Base-by-base conservation (phyloP, 257 asterid genomes). In the Solanum phureja region DNA sequence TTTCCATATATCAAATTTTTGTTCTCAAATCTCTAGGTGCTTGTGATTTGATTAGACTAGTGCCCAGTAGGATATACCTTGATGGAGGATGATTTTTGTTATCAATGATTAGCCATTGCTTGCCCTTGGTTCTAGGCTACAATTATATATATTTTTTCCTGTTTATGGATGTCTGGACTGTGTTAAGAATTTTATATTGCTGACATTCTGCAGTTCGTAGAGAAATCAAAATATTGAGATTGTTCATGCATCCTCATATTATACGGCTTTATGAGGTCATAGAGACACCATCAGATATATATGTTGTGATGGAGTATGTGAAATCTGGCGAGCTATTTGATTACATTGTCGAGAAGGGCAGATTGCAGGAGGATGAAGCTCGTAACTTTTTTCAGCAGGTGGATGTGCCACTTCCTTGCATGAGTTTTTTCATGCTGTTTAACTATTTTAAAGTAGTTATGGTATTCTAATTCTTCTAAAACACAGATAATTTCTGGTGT, bases 251-350 rank as follows among this genome's bases (percentile, higher is more conserved):
- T 90, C 99, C 99, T 40, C 99, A 97, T 90, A 98, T 95, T 89
- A 97, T 97, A 90, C 96, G 99, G 81, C 98, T 97, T 64, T 97
- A 97, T 86, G 98, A 97, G 95, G 98, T 95, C 87, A 94, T 97
- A 86, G 98, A 97, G 92, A 95, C 98, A 72, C 95, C 95, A 19
- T 24, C 95, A 75, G 99, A 95, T 88, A 95, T 95, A 86, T 95
- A 90, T 73, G 98, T 97, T 64, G 95, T 97, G 88, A 95, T 97
- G 99, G 99, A 97, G 91, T 94, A 95, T 86, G 98, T 97, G 89
- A 89, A 92, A 42, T 92, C 92, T 68, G 99, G 98, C 58, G 99
- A 97, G 94, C 98, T 97, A 90, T 97, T 97, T 91, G 99, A 97
- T 94, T 95, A 97, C 87, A 97, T 97, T 84, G 98, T 95, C 64